A percentile compares a stretch with the other conserved stretches of the same genome.
These are phyloP conservation scores for Penicillium sp. DNA, from an alignment of 2,329 filamentous ascomycete species.

Conservation along the genomic window DNA sequence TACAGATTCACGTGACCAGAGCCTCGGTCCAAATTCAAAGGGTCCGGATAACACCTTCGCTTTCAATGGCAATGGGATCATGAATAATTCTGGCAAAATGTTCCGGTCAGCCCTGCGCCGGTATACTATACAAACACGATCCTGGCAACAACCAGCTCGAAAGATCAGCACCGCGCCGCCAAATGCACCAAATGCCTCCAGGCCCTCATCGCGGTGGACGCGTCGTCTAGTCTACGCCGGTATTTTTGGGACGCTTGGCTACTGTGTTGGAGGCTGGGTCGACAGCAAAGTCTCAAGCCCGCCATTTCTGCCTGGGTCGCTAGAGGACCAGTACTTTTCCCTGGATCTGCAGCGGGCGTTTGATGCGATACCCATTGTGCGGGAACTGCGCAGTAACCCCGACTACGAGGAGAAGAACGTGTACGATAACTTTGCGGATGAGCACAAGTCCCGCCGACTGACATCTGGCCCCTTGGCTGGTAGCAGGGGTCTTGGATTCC, in stretches of 20 bases:
- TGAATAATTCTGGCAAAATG: conserved; percentile 28
- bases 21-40: conserved; percentile 1
- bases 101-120: conserved; percentile 24
- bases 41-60: not conserved
- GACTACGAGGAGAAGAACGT: conserved; percentile 43
- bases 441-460: conserved; percentile 36
- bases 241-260: conserved; percentile 37
- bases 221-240: conserved; percentile 37
- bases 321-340: conserved; percentile 33
- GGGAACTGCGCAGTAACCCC: conserved; percentile 39
- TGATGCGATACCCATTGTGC: conserved; percentile 40
- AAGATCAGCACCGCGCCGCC: conserved; percentile 23
- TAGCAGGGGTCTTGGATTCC: conserved; percentile 41
- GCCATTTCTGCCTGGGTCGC: conserved; percentile 32
- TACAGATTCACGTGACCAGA: conserved; percentile 10
- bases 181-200: conserved; percentile 16
- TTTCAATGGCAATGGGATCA: conserved; percentile 24
- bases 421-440: conserved; percentile 38
- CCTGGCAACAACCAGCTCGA: conserved; percentile 16
- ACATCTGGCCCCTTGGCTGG: conserved; percentile 44
- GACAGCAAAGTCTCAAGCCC: conserved; percentile 26
- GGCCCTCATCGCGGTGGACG: conserved; percentile 32
- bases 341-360: conserved; percentile 32
- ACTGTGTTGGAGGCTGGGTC: conserved; percentile 26
- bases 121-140: conserved; percentile 1